Base-by-base conservation (phyloP, 1,284 basidiomycete species). In the Singerocomus inundabilis region DNA sequence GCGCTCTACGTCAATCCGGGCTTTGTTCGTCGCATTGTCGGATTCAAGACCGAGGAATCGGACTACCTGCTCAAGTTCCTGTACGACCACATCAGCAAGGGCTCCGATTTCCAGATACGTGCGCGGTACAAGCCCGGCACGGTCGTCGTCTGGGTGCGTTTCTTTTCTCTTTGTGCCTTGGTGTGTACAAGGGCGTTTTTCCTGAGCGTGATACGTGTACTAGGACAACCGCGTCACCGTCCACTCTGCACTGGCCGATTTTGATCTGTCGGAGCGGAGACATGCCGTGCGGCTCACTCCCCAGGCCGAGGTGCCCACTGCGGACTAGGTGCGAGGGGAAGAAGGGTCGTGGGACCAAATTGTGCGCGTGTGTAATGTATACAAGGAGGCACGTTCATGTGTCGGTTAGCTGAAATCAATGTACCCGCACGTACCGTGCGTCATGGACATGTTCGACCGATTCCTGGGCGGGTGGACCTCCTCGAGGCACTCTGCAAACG, bases 31-130 rank as follows among this genome's bases (percentile, higher is more conserved):
- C 73, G 73, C 54, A 88, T 88, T 57, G 81, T 87, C 25, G 85
- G 86, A 0, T 79, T 79, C 66, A 85, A 82, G 69, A 58, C 75
- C 30, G 84, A 86, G 57, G 86, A 89, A 63, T 81, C 79, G 7
- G 82, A 86, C 34, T 78, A 77, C 49, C 72, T 87, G 26, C 71
- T 86, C 53, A 77, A 79, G 52, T 79, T 85, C 70, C 67, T 84
- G 32, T 81, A 70, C 57, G 77, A 79, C 57, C 82, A 85, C 55
- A 72, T 79, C 49, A 68, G 72, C 15, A 71, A 71, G 54, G 74
- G 75, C 13, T 61, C 68, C 9, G 79, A 80, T 51, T 75, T 76
- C 64, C 77, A 79, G 49, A 58, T 72, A 18, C 66, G 79, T 24
- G 67, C 73, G 1, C 59, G 61, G 8, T 80, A 77, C 67, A 61